Evolutionary conservation across 768 basidiomycete genomes (phyloP), one percentile per base, ranked within the genome.

Genomic region (Leucosporidium scottii): DNA sequence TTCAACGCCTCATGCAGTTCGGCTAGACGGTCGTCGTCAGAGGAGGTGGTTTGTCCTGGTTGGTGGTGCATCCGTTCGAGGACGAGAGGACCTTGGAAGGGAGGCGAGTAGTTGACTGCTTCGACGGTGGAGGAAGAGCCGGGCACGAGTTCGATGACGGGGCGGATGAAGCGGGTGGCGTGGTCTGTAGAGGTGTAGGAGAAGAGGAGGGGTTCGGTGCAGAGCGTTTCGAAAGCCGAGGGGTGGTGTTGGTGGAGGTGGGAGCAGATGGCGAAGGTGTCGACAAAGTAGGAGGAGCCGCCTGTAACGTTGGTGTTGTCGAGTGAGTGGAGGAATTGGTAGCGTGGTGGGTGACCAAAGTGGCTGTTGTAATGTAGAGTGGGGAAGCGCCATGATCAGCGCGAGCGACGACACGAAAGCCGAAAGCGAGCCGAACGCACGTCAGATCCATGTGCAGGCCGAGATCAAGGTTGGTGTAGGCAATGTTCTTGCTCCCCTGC

Each of bases 131-230:
- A 27, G 1, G 28, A 18, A 4, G 63, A 53, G 13, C 56, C 70
- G 10, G 39, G 39, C 8, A 17, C 8, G 31, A 91, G 81, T 71
- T 89, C 84, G 75, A 96, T 87, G 4, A 90, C 89, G 1, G 86
- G 85, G 75, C 91, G 92, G 27, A 82, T 77, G 62, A 82, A 77
- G 72, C 87, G 85, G 7, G 93, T 82, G 76, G 90, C 89, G 73
- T 97, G 89, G 1, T 87, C 87, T 73, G 91, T 90, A 74, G 93
- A 93, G 75, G 90, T 82, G 78, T 97, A 99, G 73, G 92, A 88
- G 79, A 93, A 98, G 1, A 84, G 82, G n/a, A 97, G 87, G 0
- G 82, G 86, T 0, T 83, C 85, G 34, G 77, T 77, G 0, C 83
- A 75, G 25, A 97, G 84, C 28, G 82, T 65, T 13, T 81, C 75